phyloP scores from a whole-genome alignment of 1,139 yeast genomes.

The Blastobotrys persicus region DNA sequence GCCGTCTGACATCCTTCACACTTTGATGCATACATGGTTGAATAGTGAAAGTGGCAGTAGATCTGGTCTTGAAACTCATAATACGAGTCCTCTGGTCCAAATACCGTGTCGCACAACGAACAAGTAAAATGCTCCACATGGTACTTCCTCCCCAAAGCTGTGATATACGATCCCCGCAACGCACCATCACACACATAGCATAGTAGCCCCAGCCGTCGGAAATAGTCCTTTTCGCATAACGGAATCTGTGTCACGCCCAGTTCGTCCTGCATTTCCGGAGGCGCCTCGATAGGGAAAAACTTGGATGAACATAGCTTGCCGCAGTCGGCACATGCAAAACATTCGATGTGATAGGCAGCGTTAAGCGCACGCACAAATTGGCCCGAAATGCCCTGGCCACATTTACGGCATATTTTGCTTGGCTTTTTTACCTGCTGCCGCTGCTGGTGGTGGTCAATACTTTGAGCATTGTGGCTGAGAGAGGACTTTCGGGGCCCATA shows the following conservation, averaged over 20 bases:
- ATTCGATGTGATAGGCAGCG: conserved; percentile 76
- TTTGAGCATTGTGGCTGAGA: neutral
- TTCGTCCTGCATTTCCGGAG: conserved; percentile 31
- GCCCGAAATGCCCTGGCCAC: conserved; percentile 68
- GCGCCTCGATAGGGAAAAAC: conserved; percentile 54
- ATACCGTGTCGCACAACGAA: conserved; percentile 79
- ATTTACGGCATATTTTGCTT: conserved; percentile 51
- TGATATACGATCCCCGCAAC: conserved; percentile 87
- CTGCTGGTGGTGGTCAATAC: neutral
- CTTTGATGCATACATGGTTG: conserved; percentile 76
- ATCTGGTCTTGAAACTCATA: conserved; percentile 83
- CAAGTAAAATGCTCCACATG: conserved; percentile 96
- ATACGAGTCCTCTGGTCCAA: conserved; percentile 89
- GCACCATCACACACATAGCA: conserved; percentile 85
- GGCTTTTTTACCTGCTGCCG: conserved; percentile 14
- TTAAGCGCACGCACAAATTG: conserved; percentile 85
- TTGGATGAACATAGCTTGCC: conserved; percentile 69
- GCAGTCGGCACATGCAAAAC: conserved; percentile 85
- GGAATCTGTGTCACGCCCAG: conserved; percentile 57
- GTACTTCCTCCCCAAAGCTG: conserved; percentile 88
- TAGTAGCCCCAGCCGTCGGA: conserved; percentile 74
- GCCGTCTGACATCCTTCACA: conserved; percentile 95
- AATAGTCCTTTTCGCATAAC: conserved; percentile 90
- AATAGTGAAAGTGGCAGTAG: conserved; percentile 89
- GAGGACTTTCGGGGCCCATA: conserved; percentile 7